A percentile compares a stretch with the other conserved stretches of the same genome.
Conservation (phyloP, 495 filamentous ascomycete genomes). For the Aspergillus kassunensis region DNA sequence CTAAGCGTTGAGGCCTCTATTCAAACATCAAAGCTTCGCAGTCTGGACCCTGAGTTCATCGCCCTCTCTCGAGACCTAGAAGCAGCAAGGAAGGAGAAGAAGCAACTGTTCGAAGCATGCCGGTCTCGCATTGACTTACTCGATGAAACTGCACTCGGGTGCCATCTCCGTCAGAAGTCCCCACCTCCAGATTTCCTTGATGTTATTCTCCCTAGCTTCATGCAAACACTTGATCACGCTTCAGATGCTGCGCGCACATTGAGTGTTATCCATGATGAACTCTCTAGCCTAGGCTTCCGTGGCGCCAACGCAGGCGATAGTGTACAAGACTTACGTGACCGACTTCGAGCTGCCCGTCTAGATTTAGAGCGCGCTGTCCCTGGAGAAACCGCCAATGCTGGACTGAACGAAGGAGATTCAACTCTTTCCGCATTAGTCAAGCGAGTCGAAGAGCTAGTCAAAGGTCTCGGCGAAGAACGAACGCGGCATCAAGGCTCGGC, state of each 20-base stretch:
- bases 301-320: constrained; percentile 46
- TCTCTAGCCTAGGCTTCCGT: constrained; percentile 53
- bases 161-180: constrained; percentile 30
- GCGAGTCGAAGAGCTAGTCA: constrained; percentile 35
- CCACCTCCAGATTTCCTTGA: constrained; percentile 39
- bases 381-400: constrained; percentile 52
- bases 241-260: constrained; percentile 36
- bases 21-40: constrained; percentile 12
- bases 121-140: constrained; percentile 30
- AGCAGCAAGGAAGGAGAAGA: constrained; percentile 36
- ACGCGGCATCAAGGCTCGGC: constrained; percentile 27
- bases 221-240: constrained; percentile 33
- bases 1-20: constrained; percentile 15
- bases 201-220: constrained; percentile 29
- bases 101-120: constrained; percentile 36
- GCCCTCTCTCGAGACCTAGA: constrained; percentile 33
- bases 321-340: constrained; percentile 44
- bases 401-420: constrained; percentile 34
- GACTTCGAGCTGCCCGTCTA: constrained; percentile 63
- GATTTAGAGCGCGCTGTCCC: constrained; percentile 64
- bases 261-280: constrained; percentile 35
- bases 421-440: constrained; percentile 36
- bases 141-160: constrained; percentile 30
- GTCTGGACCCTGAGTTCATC: constrained; percentile 21
- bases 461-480: constrained; percentile 31